Conservation (phyloP, 768 basidiomycete species). For the Boletus edulis region DNA sequence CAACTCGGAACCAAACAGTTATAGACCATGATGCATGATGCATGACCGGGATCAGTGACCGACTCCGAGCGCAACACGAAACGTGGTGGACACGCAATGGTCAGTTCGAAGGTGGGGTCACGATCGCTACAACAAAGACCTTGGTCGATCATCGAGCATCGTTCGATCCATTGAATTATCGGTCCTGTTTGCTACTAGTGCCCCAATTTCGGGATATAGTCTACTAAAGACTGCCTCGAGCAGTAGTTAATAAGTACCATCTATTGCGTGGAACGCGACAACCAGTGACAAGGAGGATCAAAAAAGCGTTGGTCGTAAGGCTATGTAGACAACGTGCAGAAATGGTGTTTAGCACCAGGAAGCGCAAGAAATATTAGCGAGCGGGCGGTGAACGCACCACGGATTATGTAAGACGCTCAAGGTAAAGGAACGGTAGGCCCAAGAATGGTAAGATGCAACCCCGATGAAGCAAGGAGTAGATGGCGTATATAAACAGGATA, state of each 20-base stretch:
- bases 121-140: too few relatives aligned
- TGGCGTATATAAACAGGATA: conserved; percentile 29
- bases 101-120: too few relatives aligned
- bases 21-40: too few relatives aligned
- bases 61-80: too few relatives aligned
- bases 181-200: too few relatives aligned
- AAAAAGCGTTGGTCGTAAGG: background rate
- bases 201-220: background rate
- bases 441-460: conserved; percentile 12
- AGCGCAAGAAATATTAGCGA: conserved; percentile 12
- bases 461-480: conserved; percentile 8
- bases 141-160: too few relatives aligned
- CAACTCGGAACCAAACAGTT: too few relatives aligned
- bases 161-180: background rate
- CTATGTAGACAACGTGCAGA: conserved; percentile 4
- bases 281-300: background rate
- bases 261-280: background rate
- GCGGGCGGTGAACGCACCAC: background rate
- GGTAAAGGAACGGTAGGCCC: conserved; percentile 7
- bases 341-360: conserved; percentile 4
- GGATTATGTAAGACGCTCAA: background rate
- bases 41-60: too few relatives aligned
- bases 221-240: conserved; percentile 10
- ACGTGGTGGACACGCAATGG: too few relatives aligned
- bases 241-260: background rate